phyloP scores from a whole-genome alignment of 139 green algal genomes.

The Zygnema cylindricum region DNA sequence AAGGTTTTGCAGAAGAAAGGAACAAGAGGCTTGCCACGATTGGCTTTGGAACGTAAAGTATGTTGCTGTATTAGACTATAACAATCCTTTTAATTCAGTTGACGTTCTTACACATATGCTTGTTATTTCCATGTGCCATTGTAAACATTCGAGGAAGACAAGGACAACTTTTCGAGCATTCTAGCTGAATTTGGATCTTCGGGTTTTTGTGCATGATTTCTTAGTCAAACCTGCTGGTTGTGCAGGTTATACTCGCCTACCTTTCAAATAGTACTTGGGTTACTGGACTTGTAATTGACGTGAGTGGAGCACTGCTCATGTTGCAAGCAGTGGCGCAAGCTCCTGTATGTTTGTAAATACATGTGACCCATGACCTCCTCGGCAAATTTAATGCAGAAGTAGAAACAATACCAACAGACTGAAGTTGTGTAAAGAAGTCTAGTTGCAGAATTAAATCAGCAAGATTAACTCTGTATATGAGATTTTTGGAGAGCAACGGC shows the following conservation, averaged over 20 bases:
- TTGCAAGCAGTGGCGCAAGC: slow-evolving; percentile 81
- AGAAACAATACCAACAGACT: neutral
- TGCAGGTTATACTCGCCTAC: slow-evolving; percentile 55
- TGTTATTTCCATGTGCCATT: too few relatives aligned
- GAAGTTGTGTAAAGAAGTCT: neutral
- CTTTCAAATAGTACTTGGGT: slow-evolving; percentile 69
- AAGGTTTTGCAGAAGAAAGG: slow-evolving; percentile 88
- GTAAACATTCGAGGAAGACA: too few relatives aligned
- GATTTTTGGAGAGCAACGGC: too few relatives aligned
- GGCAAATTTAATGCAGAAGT: neutral
- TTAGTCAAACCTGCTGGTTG: too few relatives aligned
- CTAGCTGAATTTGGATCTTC: too few relatives aligned
- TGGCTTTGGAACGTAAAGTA: slow-evolving; percentile 71
- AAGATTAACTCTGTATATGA: neutral
- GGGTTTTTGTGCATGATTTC: too few relatives aligned
- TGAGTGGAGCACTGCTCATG: slow-evolving; percentile 83
- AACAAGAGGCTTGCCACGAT: slow-evolving; percentile 72
- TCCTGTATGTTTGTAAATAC: slow-evolving; percentile 73
- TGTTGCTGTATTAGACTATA: neutral
- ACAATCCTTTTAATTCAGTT: neutral
- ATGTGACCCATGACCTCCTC: too few relatives aligned
- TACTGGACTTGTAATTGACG: slow-evolving; percentile 74
- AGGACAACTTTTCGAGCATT: too few relatives aligned
- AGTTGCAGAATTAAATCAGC: neutral
- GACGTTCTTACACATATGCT: too few relatives aligned